Base-by-base conservation (phyloP, 2,329 filamentous ascomycete species). In the Ophiostoma quercus region DNA sequence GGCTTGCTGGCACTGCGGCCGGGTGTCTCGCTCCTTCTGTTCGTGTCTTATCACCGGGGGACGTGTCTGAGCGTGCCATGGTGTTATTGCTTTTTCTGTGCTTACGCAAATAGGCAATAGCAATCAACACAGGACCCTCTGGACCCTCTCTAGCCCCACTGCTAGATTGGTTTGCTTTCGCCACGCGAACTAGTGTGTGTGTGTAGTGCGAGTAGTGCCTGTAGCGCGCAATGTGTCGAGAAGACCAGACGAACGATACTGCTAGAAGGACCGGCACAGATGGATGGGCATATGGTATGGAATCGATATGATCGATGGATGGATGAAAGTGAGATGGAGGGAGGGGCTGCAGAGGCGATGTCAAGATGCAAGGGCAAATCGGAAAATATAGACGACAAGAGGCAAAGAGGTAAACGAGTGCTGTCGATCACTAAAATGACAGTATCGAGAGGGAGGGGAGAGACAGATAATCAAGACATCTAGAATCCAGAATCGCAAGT, bases 391-490 rank as follows among this genome's bases (percentile, higher is more conserved):
- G 43, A 47, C 3, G 60, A 29, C 9, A 37, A 32, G 32, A 66
- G 12, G 22, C 78, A 71, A 74, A 77, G 75, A 74, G 77, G 73
- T 74, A 75, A 74, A 47, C 43, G 43, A 47, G 19, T 19, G 43
- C 43, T 47, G 51, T 22, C 51, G n/a, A 57, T 57, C 51, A 25
- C 22, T 22, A 0, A 25, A 22, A 57, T 57, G 51, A 57, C 51
- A 57, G 51, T 25, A 57, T 57, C 51, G 22, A 57, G n/a, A 57
- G 51, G 51, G 29, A 74, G 75, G 54, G 39, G 22, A 41, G 41
- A 29, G 37, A 57, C 39, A 57, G 32, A 67, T 57, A 39, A 34
- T 22, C 37, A 22, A 66, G 32, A 66, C 32, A 41, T 39, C 19
- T 37, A 43, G n/a, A 43, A 65, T 57, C 51, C n/a, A 63, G 47